phyloP scores from a whole-genome alignment of 352 stramenopile genomes.

The Globisporangium parvum region DNA sequence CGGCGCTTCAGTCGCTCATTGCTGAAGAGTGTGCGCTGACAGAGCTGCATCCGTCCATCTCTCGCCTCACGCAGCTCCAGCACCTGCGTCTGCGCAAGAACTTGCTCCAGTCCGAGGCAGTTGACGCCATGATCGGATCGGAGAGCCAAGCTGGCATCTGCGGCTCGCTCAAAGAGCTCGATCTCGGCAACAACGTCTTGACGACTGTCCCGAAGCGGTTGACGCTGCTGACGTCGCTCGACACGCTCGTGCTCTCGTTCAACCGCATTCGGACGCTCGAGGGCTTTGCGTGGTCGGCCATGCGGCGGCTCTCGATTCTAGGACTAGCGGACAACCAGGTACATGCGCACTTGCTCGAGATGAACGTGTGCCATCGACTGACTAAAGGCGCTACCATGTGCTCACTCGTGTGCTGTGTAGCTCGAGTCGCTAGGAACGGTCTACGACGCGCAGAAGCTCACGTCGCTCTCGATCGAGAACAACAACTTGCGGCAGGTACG shows the following conservation, averaged over 20 bases:
- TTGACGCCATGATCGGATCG: conserved; percentile 35
- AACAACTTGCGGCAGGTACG: conserved; percentile 71
- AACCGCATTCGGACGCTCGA: conserved; percentile 56
- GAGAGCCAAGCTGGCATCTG: conserved; percentile 23
- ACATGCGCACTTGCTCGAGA: not conserved
- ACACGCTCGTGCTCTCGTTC: conserved; percentile 67
- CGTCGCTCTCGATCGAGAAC: conserved; percentile 75
- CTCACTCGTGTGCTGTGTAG: conserved; percentile 15
- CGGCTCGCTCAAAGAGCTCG: conserved; percentile 56
- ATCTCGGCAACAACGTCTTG: conserved; percentile 67
- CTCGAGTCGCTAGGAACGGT: conserved; percentile 58
- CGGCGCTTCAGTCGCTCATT: conserved; percentile 54
- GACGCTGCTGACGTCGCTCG: conserved; percentile 36
- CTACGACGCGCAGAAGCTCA: conserved; percentile 50
- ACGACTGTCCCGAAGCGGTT: conserved; percentile 38
- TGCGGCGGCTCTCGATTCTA: conserved; percentile 57
- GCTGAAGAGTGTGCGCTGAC: conserved; percentile 65
- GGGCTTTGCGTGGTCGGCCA: conserved; percentile 46
- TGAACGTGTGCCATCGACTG: not conserved
- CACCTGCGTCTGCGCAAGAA: conserved; percentile 73
- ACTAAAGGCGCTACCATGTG: no score
- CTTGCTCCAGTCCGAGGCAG: conserved; percentile 38
- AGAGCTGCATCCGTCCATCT: conserved; percentile 40
- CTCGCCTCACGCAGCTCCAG: conserved; percentile 45
- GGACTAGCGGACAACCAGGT: conserved; percentile 68